Base-by-base conservation (phyloP, 768 basidiomycete species). In the Daedaleopsis nitida region DNA sequence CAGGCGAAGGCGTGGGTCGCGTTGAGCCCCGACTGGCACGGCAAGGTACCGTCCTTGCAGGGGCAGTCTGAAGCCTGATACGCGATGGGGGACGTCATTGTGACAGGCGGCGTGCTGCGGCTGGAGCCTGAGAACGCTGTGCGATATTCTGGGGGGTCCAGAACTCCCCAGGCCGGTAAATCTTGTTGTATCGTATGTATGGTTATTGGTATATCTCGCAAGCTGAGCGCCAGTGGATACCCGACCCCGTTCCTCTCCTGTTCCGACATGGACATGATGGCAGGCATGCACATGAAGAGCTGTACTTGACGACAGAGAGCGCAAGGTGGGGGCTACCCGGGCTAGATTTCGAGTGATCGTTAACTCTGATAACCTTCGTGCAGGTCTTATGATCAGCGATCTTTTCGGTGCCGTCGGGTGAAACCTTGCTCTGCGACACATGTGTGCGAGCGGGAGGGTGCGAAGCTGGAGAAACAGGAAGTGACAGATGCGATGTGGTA, bases 171-270 rank as follows among this genome's bases (percentile, higher is more conserved):
- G 27, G 45, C 39, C 19, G 57, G 43, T 44, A 44, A 44, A 56
- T 52, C 52, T 42, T 53, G 51, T 59, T 59, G 59, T 60, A 55
- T 47, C 17, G 23, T 60, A 56, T 60, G 54, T 60, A 52, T 56
- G 47, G 32, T n/a, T 35, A 55, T 55, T 60, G 59, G 48, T 48
- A 48, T 21, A 39, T 45, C 38, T 5, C 23, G 27, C 6, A 23
- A 9, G 21, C 34, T 51, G 6, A 37, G 23, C 52, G 52, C 39
- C 38, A 42, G 38, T 19, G 14, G 19, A 42, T 42, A 42, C 11
- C 13, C 39, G 11, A 32, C 17, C 5, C 39, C 11, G 3, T 42
- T 17, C 39, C 39, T 42, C 39, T 42, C 39, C 17, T 13, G 5
- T 17, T 42, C 39, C 39, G 39, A 42, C 10, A 32, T 32, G 4